Conservation (phyloP, 1,284 basidiomycete species). For the Austropuccinia psidii region DNA sequence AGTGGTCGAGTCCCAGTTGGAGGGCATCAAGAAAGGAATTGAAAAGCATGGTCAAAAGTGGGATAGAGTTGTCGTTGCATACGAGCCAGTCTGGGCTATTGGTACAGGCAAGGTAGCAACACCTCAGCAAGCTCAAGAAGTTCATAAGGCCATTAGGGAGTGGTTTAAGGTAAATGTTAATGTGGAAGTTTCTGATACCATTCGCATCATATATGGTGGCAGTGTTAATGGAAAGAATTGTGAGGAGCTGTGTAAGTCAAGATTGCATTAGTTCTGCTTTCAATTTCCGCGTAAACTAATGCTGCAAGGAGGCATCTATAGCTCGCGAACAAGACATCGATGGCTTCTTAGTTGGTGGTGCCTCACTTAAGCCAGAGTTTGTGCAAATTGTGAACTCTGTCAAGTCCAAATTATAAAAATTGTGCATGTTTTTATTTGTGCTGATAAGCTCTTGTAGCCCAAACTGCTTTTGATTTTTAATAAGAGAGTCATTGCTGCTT, state of each 20-base stretch:
- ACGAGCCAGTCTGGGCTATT: constrained; percentile 98
- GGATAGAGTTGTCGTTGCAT: constrained; percentile 51
- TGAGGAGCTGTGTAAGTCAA: constrained; percentile 66
- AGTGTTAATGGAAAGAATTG: constrained; percentile 82
- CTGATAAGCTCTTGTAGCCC: no score
- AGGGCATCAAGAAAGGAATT: constrained; percentile 61
- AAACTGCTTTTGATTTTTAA: no score
- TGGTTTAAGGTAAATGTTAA: constrained; percentile 67
- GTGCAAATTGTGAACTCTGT: constrained; percentile 40
- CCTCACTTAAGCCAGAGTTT: constrained; percentile 86
- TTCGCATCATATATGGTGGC: constrained; percentile 91
- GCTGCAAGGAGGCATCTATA: constrained; percentile 45
- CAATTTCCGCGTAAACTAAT: not conserved
- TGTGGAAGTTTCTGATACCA: constrained; percentile 61
- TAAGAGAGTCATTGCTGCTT: no score
- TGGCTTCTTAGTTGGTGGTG: constrained; percentile 98
- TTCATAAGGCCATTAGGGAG: constrained; percentile 72
- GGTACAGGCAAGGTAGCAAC: constrained; percentile 95
- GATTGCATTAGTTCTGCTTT: constrained; percentile 25
- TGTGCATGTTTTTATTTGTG: not conserved
- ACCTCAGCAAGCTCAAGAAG: constrained; percentile 72
- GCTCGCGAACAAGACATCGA: constrained; percentile 76
- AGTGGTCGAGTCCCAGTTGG: constrained; percentile 75
- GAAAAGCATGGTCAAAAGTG: constrained; percentile 68
- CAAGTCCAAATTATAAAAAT: constrained; percentile 27